phyloP scores from a whole-genome alignment of 306 rosid species.

The Spatholobus suberectus region DNA sequence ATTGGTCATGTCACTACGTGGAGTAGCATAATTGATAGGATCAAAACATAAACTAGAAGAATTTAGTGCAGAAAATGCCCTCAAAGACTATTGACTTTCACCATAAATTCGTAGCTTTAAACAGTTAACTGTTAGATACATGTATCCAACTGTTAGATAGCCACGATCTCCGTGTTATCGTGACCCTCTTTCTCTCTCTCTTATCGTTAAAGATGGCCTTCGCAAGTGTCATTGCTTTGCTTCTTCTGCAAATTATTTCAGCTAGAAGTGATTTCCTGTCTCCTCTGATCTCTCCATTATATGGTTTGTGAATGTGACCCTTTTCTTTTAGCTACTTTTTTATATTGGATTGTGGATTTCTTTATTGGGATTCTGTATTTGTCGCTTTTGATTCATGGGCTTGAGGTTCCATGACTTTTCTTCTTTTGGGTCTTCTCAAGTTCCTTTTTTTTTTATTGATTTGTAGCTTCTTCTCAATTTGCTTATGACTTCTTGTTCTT shows the following conservation, averaged over 20 bases:
- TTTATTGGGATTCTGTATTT: slow-evolving; percentile 20
- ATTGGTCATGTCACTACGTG: slow-evolving; percentile 11
- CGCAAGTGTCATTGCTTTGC: slow-evolving; percentile 32
- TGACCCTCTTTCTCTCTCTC: background rate
- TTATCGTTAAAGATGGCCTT: slow-evolving; percentile 51
- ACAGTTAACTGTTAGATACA: background rate
- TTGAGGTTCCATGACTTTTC: background rate
- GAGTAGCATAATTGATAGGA: background rate
- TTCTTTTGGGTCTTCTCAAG: slow-evolving; percentile 27
- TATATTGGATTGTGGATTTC: background rate
- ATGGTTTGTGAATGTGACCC: slow-evolving; percentile 50
- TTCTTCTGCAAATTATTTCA: slow-evolving; percentile 44
- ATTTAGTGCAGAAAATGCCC: background rate
- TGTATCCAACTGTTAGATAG: background rate
- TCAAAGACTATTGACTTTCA: slow-evolving; percentile 33
- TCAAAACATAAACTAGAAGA: background rate
- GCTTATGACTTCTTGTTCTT: background rate
- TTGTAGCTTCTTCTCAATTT: background rate
- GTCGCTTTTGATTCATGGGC: background rate
- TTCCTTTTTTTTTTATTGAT: background rate
- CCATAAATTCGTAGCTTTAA: background rate
- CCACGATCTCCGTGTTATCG: background rate
- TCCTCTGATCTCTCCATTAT: slow-evolving; percentile 60
- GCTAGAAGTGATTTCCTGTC: slow-evolving; percentile 48
- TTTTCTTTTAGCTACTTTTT: background rate